Base-by-base conservation (phyloP, 768 basidiomycete species). In the Fomitopsis pulvina region DNA sequence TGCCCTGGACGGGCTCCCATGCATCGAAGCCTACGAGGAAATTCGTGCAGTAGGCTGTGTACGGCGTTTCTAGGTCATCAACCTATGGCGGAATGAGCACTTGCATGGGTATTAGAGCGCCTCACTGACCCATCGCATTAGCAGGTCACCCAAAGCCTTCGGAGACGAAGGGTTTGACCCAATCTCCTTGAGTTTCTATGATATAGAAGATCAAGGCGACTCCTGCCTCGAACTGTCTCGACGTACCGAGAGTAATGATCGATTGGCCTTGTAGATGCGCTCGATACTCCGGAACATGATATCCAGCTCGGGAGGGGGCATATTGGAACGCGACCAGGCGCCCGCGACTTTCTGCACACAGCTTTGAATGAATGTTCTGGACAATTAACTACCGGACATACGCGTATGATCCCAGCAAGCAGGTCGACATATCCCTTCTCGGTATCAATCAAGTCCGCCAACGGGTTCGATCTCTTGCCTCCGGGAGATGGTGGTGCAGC, bases 271-370 rank as follows among this genome's bases (percentile, higher is more conserved):
- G 73, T 93, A 99, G 18, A 98, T 81, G 21, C 77, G 78, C 67
- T 99, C 96, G 45, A 98, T 81, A 57, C 85, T 84, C 55, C 96
- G 77, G 68, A 99, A 99, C 89, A 98, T 95, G 46, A 76, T 68
- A 67, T 99, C 96, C 26, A 99, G 76, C 56, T 90, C 86, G 7
- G 79, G 79, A 14, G 96, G 96, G 16, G 96, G 96, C 32, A 99
- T 83, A 66, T 97, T 97, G 34, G 83, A 79, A 37, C 92, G 75
- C 9, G 94, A 96, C 96, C 96, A 99, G 43, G 96, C 96, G n/a
- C 86, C 85, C 9, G 96, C 96, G 4, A 96, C 88, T 80, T 88
- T 92, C 93, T 98, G 63, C 14, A 29, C 21, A 27, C 20, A 42
- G 47, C n/a, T 21, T 56, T 22, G 25, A 24, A 20, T 34, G 7